Conservation (phyloP, 345 rosid species). For the Bruguiera parviflora region DNA sequence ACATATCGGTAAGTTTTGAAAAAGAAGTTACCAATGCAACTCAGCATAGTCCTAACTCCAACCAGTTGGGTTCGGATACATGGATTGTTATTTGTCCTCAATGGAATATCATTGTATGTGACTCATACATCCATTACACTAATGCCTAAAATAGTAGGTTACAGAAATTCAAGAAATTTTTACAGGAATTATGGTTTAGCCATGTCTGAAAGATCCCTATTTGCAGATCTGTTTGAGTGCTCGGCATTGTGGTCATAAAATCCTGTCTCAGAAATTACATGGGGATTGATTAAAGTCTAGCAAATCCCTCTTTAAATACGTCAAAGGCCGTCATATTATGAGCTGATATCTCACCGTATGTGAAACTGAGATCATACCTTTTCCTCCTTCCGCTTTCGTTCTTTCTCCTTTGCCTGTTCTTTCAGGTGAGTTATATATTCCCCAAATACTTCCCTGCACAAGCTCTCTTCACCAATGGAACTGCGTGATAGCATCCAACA, state of each 20-base stretch:
- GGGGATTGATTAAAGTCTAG: background rate
- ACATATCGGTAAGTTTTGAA: background rate
- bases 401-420: conserved; percentile 60
- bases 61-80: too few relatives aligned
- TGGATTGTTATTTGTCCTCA: too few relatives aligned
- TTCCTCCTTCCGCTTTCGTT: conserved; percentile 58
- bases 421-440: conserved; percentile 59
- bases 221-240: too few relatives aligned
- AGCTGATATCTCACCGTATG: background rate
- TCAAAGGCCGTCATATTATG: background rate
- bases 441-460: conserved; percentile 62
- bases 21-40: background rate
- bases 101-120: too few relatives aligned
- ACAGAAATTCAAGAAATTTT: too few relatives aligned
- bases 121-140: too few relatives aligned
- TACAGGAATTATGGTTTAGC: too few relatives aligned
- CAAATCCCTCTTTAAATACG: background rate
- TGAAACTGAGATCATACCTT: conserved; percentile 45
- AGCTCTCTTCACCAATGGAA: conserved; percentile 64
- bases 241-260: too few relatives aligned
- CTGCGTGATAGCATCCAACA: conserved; percentile 39
- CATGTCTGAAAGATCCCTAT: too few relatives aligned
- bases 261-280: too few relatives aligned
- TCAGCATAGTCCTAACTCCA: background rate
- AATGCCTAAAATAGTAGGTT: too few relatives aligned